phyloP scores from a whole-genome alignment of 129 eudicot species.

The Helianthus annuus region DNA sequence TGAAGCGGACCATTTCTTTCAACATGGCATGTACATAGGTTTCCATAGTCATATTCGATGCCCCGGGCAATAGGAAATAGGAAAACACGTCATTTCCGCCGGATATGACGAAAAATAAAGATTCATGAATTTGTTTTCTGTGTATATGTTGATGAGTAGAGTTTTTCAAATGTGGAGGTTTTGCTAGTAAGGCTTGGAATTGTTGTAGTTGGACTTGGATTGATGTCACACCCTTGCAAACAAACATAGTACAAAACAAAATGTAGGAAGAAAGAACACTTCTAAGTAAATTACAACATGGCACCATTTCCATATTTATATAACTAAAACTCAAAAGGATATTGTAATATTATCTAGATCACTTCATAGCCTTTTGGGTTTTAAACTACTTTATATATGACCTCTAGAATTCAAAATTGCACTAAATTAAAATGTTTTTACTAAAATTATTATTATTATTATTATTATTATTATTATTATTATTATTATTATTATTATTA shows the following conservation, averaged over 20 bases:
- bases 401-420: too few species aligned
- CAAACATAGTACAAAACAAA: slow-evolving; percentile 12
- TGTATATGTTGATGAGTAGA: slow-evolving; percentile 31
- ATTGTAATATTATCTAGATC: too few species aligned
- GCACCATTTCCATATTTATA: not conserved
- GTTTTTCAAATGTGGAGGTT: too few species aligned
- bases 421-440: too few species aligned
- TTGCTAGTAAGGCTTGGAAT: slow-evolving; percentile 40
- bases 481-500: too few species aligned
- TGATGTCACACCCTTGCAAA: slow-evolving; percentile 60
- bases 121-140: slow-evolving; percentile 30
- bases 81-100: slow-evolving; percentile 67
- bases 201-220: slow-evolving; percentile 61
- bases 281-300: not conserved
- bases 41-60: slow-evolving; percentile 35
- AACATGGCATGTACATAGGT: slow-evolving; percentile 59
- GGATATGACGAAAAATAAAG: slow-evolving; percentile 57
- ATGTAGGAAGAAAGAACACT: not conserved
- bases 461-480: too few species aligned
- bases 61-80: slow-evolving; percentile 42
- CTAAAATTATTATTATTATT: too few species aligned
- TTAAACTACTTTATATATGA: too few species aligned
- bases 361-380: too few species aligned
- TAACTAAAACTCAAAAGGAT: too few species aligned
- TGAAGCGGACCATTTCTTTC: slow-evolving; percentile 35